Base-by-base conservation (phyloP, 2,329 filamentous ascomycete genomes). In the Botrytis elliptica region DNA sequence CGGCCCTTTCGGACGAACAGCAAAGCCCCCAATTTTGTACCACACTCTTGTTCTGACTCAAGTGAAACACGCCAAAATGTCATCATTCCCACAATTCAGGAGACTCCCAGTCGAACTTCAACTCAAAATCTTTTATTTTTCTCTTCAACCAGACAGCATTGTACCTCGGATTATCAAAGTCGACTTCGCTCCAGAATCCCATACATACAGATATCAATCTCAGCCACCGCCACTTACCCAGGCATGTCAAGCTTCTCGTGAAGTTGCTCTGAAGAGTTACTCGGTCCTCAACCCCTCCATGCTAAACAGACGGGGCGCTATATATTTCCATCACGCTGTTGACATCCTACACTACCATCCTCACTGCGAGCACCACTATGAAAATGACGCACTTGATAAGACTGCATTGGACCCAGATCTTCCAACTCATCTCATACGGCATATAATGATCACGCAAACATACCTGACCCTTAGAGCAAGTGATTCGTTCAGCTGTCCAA, bases 401-500 rank as follows among this genome's bases (percentile, higher is more conserved):
- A 52, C 49, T 8, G 33, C 63, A 22, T 68, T 72, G 29, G 71
- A 72, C 18, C 63, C 71, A 10, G 33, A 36, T 14, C 52, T 72
- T 22, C 33, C 71, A 12, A 33, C 52, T 6, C 36, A 59, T 36
- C 40, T 72, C n/a, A 65, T 72, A 25, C 29, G 67, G 14, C 49
- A 72, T 22, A 46, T 72, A 38, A 72, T 72, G 38, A 25, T 72
- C 40, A 68, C 71, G 8, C 52, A 72, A 68, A 29, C 49, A 25
- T 72, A 72, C 40, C n/a, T 72, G 4, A 59, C 52, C 2, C 52
- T 60, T 4, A 64, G 71, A 2, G 49, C 71, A 29, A 64, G 36
- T 14, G 36, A 55, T 33, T 72, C 71, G 3, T 72, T 72, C 29
- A 40, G 46, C 10, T 60, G 63, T n/a, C 71, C 71, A 14, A 46